Base-by-base conservation (phyloP, 768 basidiomycete genomes). In the Hemileccinum impolitum region DNA sequence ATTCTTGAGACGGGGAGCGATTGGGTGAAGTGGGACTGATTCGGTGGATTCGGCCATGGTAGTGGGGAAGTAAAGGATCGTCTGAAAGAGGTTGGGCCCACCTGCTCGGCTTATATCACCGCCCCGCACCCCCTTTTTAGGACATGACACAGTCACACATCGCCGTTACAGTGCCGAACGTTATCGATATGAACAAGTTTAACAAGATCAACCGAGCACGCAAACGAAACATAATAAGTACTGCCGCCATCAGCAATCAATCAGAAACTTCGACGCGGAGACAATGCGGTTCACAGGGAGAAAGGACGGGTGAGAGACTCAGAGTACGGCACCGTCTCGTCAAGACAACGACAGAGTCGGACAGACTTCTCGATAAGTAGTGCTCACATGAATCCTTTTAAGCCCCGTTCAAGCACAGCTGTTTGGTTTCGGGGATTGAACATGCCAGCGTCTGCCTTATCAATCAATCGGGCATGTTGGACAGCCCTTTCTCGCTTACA, bases 1-100 rank as follows among this genome's bases (percentile, higher is more conserved):
- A 38, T 77, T 65, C 55, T 79, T 74, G 52, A 94, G 64, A 48
- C 91, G 85, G 39, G 86, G 80, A 4, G 90, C 90, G 43, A 93
- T 73, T 38, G 92, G 90, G 69, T 89, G 84, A 32, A 77, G 76
- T 7, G 67, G 70, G 41, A 73, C 57, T 30, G 61, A 25, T 47
- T 55, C 45, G 15, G 58, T 55, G 31, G 64, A 40, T 31, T 75
- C 76, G 47, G 75, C 50, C 78, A 78, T 78, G 61, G 43, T 57
- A 37, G 60, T 50, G 54, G 51, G 52, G 35, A 47, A 17, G n/a
- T 3, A 36, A 47, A 34, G 26, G 39, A 39, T 34, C 32, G 28
- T 39, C 17, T 45, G 52, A 51, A 34, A 39, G 15, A 10, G 28
- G 30, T 28, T 21, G 32, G 11, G 14, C n/a, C n/a, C 19, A 2